These are phyloP conservation scores for Fulvia fulva DNA, from an alignment of 2,329 filamentous ascomycete genomes.

Conservation along the genomic window DNA sequence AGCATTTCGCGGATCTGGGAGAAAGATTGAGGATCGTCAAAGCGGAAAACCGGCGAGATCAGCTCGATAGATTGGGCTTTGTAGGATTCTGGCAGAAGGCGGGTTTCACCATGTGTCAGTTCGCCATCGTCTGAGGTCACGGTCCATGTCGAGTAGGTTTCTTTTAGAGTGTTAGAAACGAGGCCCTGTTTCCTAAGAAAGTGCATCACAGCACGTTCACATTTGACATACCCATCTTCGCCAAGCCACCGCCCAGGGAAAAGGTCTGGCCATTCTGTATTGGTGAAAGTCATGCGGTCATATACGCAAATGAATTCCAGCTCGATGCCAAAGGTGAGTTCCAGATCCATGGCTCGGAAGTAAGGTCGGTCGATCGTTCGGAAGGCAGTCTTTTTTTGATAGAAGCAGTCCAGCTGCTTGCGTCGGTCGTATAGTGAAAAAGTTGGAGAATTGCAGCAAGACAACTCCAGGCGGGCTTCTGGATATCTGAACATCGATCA, in stretches of 20 bases:
- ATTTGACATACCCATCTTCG: no score
- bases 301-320: constrained; percentile 20
- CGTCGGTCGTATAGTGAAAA: not conserved
- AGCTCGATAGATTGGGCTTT: constrained; percentile 13
- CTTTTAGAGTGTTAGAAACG: no score
- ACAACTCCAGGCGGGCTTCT: no score
- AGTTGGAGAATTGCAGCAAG: not conserved
- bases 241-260: not conserved
- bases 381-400: not conserved
- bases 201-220: no score
- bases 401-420: not conserved
- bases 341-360: not conserved
- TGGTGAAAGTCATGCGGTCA: constrained; percentile 2
- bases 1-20: constrained; percentile 13
- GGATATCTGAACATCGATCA: no score
- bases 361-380: not conserved
- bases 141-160: not conserved
- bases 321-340: constrained; percentile 23
- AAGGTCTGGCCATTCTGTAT: not conserved
- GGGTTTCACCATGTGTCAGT: constrained; percentile 1
- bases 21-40: constrained; percentile 4
- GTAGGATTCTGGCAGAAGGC: not conserved
- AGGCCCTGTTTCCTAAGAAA: constrained; percentile 3
- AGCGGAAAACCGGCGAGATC: constrained; percentile 6
- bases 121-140: not conserved